Conservation (phyloP, 805 yeast genomes). For the Saccharomycopsis malanga region DNA sequence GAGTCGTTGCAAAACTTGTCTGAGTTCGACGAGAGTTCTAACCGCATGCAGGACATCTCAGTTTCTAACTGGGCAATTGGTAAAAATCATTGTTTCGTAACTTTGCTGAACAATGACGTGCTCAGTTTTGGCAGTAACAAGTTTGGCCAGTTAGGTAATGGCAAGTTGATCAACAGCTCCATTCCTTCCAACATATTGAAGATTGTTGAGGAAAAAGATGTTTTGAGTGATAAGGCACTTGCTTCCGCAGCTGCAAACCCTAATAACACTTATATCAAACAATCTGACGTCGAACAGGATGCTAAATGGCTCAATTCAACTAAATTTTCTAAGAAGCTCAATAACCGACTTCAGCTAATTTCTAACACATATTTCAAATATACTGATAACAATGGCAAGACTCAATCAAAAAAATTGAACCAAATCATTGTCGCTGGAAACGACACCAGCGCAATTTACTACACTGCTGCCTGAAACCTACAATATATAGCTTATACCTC, state of each 20-base stretch:
- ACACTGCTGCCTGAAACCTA: conserved; percentile 27
- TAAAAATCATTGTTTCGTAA: conserved; percentile 54
- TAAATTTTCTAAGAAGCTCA: conserved; percentile 30
- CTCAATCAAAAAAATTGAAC: conserved; percentile 29
- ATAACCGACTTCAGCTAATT: conserved; percentile 42
- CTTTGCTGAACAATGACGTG: conserved; percentile 57
- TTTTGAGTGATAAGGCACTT: not conserved
- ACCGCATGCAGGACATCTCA: conserved; percentile 38
- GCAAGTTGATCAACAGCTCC: conserved; percentile 55
- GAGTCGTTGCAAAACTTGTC: conserved; percentile 36
- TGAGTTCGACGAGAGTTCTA: conserved; percentile 47
- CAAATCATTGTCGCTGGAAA: conserved; percentile 61
- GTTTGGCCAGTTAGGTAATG: conserved; percentile 78
- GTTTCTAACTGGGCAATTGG: conserved; percentile 55
- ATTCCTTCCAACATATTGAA: conserved; percentile 49
- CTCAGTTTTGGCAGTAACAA: conserved; percentile 81
- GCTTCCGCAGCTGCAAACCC: conserved; percentile 8
- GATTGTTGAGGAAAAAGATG: conserved; percentile 46
- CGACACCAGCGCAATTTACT: conserved; percentile 55
- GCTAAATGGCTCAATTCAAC: conserved; percentile 22
- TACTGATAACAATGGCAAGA: conserved; percentile 25
- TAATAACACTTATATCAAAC: conserved; percentile 19
- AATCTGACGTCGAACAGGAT: conserved; percentile 14
- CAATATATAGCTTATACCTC: not conserved
- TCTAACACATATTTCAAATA: conserved; percentile 22